Conservation (phyloP, 352 stramenopile genomes). For the Globisporangium apiculatum region DNA sequence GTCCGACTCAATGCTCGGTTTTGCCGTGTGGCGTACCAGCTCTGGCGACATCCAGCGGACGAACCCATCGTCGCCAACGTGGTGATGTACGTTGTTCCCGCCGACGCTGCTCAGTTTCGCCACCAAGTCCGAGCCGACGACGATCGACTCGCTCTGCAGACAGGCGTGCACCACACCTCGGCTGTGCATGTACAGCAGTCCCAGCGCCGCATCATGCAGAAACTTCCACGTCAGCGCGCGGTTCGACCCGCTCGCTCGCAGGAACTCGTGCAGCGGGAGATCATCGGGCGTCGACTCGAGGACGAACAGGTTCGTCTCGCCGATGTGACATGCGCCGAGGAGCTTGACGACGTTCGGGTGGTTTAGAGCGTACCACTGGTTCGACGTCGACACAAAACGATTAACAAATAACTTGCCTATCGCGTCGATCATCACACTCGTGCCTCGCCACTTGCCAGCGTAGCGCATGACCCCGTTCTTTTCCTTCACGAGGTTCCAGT, state of each 20-base stretch:
- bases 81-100: background rate
- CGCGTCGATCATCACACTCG: background rate
- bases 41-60: background rate
- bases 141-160: conserved; percentile 7
- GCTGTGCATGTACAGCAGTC: conserved; percentile 21
- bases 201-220: conserved; percentile 18
- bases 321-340: background rate
- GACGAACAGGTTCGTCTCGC: background rate
- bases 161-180: conserved; percentile 12
- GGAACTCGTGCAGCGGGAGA: background rate
- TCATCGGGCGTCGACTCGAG: background rate
- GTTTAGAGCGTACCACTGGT: conserved; percentile 1
- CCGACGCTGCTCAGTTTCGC: conserved; percentile 9
- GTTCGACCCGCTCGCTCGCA: background rate
- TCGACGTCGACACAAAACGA: too few species aligned
- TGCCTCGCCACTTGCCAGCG: conserved; percentile 1
- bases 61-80: background rate
- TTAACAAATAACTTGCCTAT: background rate
- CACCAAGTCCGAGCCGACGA: conserved; percentile 9
- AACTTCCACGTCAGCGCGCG: conserved; percentile 7
- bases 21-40: too few species aligned
- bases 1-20: conserved; percentile 3
- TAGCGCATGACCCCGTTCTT: background rate
- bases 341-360: conserved; percentile 8
- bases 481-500: conserved; percentile 1